phyloP scores from a whole-genome alignment of 371 early-diverging fungal species.

The Mucor lusitanicus region DNA sequence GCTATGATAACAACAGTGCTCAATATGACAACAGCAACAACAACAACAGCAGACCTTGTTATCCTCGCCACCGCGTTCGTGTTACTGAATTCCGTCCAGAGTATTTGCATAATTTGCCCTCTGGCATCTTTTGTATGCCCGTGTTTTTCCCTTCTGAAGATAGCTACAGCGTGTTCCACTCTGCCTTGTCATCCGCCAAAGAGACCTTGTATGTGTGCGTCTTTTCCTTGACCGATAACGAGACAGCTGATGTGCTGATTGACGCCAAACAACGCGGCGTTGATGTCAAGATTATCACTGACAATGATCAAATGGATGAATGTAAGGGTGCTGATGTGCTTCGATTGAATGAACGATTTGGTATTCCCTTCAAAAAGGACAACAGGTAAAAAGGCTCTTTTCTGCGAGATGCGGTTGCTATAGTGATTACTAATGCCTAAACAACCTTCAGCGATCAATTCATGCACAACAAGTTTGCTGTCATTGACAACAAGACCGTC shows the following conservation, averaged over 20 bases:
- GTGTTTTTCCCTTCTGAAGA: constrained; percentile 60
- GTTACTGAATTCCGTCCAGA: constrained; percentile 20
- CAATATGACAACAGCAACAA: background rate
- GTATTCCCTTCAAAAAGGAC: constrained; percentile 50
- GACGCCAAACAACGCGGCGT: constrained; percentile 60
- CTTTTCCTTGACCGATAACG: constrained; percentile 61
- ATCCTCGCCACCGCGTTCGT: constrained; percentile 8
- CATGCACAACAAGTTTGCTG: constrained; percentile 73
- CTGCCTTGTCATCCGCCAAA: constrained; percentile 51
- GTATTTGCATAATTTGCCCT: constrained; percentile 10
- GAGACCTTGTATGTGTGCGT: constrained; percentile 56
- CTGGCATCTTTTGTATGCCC: constrained; percentile 50
- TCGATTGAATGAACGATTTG: constrained; percentile 44
- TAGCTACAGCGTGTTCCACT: constrained; percentile 39
- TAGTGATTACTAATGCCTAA: no score
- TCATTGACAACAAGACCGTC: constrained; percentile 53
- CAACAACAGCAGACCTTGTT: background rate
- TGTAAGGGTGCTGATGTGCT: constrained; percentile 53
- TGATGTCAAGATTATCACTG: constrained; percentile 58
- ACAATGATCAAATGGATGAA: constrained; percentile 61
- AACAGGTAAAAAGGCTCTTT: background rate
- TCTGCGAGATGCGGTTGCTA: no score
- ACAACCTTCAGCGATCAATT: constrained; percentile 35
- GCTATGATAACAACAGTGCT: constrained; percentile 5
- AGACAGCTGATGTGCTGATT: constrained; percentile 50